Base-by-base conservation (phyloP, 2,329 filamentous ascomycete genomes). In the Metarhizium rileyi region DNA sequence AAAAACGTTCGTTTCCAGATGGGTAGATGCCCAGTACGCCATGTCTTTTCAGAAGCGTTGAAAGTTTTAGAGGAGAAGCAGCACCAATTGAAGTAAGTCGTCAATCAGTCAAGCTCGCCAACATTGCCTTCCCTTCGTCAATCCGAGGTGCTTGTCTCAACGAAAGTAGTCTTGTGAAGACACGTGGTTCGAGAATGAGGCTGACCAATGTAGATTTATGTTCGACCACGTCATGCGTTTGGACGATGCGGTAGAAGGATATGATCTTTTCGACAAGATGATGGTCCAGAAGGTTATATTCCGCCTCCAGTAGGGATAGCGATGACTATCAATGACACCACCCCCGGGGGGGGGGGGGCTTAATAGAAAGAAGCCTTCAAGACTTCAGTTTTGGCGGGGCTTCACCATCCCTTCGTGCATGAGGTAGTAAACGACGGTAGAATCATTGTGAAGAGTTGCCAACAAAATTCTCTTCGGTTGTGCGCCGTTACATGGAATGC, bases 341-440 rank as follows among this genome's bases (percentile, higher is more conserved):
- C n/a, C n/a, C n/a, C n/a, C n/a, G n/a, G n/a, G n/a, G n/a, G n/a
- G n/a, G n/a, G n/a, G n/a, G n/a, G n/a, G n/a, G n/a, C n/a, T n/a
- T n/a, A n/a, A n/a, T n/a, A n/a, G n/a, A n/a, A n/a, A n/a, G n/a
- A 18, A 18, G 16, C 9, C 10, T 5, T 23, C n/a, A 18, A 41
- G 25, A 18, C 4, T 42, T 42, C 36, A 91, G 63, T 93, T 93
- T 65, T 91, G 87, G 50, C 87, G 75, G 23, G 87, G 87, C 71
- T 91, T 93, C 48, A 91, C 86, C 55, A 90, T 81, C n/a, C 87
- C 87, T 64, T 91, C 86, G 59, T 91, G 87, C 64, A 91, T 80
- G 54, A 90, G 76, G 62, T 93, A 93, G 67, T 91, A 93, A 38
- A 88, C 84, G 18, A 93, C 76, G 0, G 87, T 91, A 55, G 87